Conservation (phyloP, 2,329 filamentous ascomycete genomes). For the Epichloe uncinata region DNA sequence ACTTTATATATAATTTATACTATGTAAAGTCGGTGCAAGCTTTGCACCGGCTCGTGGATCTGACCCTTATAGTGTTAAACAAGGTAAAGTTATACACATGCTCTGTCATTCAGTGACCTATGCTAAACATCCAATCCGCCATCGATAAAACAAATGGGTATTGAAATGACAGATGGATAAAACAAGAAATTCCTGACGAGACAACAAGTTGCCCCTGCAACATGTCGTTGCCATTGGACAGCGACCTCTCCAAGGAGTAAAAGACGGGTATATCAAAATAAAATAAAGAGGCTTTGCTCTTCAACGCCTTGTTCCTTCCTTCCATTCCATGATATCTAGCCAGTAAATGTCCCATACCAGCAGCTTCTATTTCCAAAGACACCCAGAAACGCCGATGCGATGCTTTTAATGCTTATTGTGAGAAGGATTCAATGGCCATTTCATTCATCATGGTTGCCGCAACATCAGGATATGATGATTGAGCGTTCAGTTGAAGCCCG, state of each 20-base stretch:
- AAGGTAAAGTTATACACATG: no score
- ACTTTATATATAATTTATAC: no score
- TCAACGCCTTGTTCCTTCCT: neutral
- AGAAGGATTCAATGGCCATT: neutral
- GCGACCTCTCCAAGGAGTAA: neutral
- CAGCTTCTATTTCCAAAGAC: neutral
- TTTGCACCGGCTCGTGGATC: no score
- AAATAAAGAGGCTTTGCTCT: neutral
- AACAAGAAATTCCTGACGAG: neutral
- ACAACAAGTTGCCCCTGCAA: neutral
- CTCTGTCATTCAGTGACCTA: no score
- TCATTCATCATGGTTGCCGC: conserved; percentile 1
- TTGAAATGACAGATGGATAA: neutral
- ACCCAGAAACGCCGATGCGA: conserved; percentile 3
- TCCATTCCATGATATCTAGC: conserved; percentile 1
- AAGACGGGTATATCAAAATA: neutral
- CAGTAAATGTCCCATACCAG: neutral
- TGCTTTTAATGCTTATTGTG: neutral
- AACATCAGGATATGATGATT: neutral
- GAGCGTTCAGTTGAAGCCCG: conserved; percentile 2
- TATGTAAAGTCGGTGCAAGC: no score
- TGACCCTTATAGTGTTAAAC: no score
- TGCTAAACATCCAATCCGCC: neutral
- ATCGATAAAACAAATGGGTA: neutral
- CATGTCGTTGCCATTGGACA: neutral